These are phyloP conservation scores for Verticillium dahliae DNA, from an alignment of 2,329 filamentous ascomycete genomes.

Conservation along the genomic window DNA sequence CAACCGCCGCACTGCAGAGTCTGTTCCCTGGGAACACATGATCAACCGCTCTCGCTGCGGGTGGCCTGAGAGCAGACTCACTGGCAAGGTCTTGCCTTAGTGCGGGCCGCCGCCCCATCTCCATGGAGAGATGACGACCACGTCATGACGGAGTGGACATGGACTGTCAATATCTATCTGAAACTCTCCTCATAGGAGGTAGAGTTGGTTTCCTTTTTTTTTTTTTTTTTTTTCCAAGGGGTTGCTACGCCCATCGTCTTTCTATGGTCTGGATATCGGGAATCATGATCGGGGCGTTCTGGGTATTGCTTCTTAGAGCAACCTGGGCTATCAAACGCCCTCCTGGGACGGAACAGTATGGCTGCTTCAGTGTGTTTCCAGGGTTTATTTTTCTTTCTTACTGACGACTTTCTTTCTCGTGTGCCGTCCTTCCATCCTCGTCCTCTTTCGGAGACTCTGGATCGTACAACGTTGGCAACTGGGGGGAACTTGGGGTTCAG, in stretches of 20 bases:
- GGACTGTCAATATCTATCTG: neutral
- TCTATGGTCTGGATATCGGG: neutral
- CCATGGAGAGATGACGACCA: neutral
- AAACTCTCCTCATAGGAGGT: neutral
- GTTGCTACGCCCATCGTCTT: neutral
- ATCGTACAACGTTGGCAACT: neutral
- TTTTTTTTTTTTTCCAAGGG: neutral
- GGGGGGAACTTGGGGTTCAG: too few species aligned
- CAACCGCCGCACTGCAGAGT: neutral
- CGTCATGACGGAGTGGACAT: neutral
- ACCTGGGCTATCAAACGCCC: neutral
- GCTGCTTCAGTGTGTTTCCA: neutral
- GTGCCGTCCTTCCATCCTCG: neutral
- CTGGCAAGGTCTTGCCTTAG: neutral
- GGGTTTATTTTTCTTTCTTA: neutral
- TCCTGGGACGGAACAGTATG: neutral
- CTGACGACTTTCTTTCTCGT: neutral
- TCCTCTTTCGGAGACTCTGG: neutral
- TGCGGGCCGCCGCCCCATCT: neutral
- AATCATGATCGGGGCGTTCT: neutral
- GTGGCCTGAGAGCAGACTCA: neutral
- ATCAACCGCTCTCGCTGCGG: constrained; percentile 3
- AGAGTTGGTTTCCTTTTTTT: neutral
- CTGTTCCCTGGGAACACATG: constrained; percentile 9
- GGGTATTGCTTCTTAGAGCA: neutral